phyloP scores from a whole-genome alignment of 164 flowering plant species.

The Vitis riparia region DNA sequence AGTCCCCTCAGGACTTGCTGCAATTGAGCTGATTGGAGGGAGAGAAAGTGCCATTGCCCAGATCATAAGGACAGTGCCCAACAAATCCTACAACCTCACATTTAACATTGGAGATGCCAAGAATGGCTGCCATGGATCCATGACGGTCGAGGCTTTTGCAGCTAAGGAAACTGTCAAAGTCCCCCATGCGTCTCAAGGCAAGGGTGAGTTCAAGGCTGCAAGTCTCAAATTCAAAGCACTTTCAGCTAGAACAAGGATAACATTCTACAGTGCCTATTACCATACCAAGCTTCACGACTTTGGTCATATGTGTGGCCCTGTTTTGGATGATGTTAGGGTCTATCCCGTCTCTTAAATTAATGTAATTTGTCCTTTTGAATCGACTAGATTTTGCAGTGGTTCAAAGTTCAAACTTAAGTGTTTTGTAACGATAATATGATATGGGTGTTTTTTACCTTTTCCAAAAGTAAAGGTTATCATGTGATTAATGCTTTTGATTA shows the following conservation, averaged over 20 bases:
- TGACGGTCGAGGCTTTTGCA: constrained; percentile 53
- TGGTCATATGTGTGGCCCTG: constrained; percentile 52
- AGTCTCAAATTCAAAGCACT: constrained; percentile 34
- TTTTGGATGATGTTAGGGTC: constrained; percentile 31
- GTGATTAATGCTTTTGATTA: too few species aligned
- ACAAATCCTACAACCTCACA: constrained; percentile 34
- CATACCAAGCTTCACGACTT: constrained; percentile 42
- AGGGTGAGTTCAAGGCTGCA: constrained; percentile 30
- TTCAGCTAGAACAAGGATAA: constrained; percentile 32
- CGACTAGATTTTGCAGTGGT: too few species aligned
- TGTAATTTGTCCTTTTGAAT: not conserved
- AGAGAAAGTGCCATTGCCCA: constrained; percentile 58
- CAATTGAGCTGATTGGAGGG: constrained; percentile 46
- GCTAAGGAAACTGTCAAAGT: constrained; percentile 24
- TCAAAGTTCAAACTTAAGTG: too few species aligned
- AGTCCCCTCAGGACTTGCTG: constrained; percentile 38
- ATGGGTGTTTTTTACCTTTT: too few species aligned
- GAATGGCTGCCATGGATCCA: constrained; percentile 45
- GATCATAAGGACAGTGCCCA: constrained; percentile 32
- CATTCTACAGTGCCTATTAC: constrained; percentile 40
- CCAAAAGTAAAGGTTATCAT: too few species aligned
- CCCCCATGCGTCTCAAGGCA: constrained; percentile 30
- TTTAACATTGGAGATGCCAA: constrained; percentile 53
- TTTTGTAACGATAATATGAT: too few species aligned
- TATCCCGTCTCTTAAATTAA: constrained; percentile 5